Evolutionary conservation across 164 flowering plant species (phyloP), one percentile per base, ranked within the genome.

Genomic region (Piper longum): DNA sequence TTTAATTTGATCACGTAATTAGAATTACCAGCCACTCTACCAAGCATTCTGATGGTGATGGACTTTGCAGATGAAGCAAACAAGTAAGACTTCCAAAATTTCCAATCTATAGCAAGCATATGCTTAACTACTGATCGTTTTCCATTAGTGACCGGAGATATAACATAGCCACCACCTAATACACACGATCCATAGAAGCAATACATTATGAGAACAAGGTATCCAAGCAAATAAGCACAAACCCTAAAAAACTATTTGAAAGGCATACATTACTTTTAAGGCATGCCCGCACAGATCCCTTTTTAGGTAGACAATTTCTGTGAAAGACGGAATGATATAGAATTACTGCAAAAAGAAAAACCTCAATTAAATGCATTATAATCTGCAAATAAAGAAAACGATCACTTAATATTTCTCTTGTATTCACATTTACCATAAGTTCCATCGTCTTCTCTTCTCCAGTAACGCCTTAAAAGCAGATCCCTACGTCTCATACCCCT

Each of bases 381-480:
- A 4, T 26, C 1, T 36, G 36, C 42, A 18, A 26, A 11, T 7
- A 57, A 57, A 57, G 41, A 41, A 3, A 2, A 0, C 16, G 8
- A 36, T 26, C 41, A 36, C 2, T 26, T 26, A 26, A 14, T 14
- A 9, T 3, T 48, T 44, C 45, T 57, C 16, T 41, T 66, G 52
- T 13, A 43, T 17, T 71, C 43, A 16, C 18, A 7, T 66, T 16
- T 82, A 91, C 98, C 98, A 74, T 91, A 91, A 71, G 98, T 85
- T 59, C 98, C 98, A 72, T 89, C 96, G 68, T 89, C 88, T 66
- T 92, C 98, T 71, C 98, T 80, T 78, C 96, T 87, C 98, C 98
- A 92, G 66, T 87, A 87, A 6, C 98, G 91, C 57, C 79, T 76
- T 72, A 89, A 52, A 67, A 92, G 69, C 36, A 92, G 66, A 75